Evolutionary conservation across 2,329 filamentous ascomycete species (phyloP).

Genomic region (Beauveria rudraprayagi): DNA sequence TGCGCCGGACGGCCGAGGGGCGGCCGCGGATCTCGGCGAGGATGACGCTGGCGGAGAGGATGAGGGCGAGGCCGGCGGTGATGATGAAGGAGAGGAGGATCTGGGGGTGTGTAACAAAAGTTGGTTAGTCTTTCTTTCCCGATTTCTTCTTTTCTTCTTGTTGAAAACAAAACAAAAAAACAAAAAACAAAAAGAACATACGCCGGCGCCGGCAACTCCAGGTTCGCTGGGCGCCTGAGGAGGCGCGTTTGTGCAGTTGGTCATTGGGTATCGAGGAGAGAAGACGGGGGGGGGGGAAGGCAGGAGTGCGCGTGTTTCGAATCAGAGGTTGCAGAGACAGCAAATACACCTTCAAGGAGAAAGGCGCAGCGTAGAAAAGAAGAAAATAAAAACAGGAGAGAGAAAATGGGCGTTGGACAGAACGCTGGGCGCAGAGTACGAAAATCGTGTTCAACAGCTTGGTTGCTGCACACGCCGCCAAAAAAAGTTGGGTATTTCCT

Average conservation of each 20-base stretch:
- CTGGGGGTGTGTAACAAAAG: constrained; percentile 22
- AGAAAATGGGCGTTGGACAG: not conserved
- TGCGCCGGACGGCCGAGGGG: constrained; percentile 48
- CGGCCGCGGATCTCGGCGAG: constrained; percentile 42
- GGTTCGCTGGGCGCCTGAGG: constrained; percentile 37
- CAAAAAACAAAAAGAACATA: constrained; percentile 24
- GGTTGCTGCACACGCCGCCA: not conserved
- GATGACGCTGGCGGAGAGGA: constrained; percentile 48
- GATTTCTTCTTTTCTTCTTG: not conserved
- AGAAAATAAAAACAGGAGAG: too few relatives aligned
- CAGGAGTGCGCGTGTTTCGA: too few relatives aligned
- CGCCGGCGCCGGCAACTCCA: constrained; percentile 49
- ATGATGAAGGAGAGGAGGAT: constrained; percentile 59
- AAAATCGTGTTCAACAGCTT: not conserved
- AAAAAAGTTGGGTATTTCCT: not conserved
- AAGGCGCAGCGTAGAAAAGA: too few relatives aligned
- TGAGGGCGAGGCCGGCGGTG: constrained; percentile 49
- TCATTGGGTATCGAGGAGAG: not conserved
- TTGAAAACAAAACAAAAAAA: not conserved
- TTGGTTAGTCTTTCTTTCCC: not conserved
- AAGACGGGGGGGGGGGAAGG: too few relatives aligned
- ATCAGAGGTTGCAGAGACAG: too few relatives aligned
- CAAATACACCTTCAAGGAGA: too few relatives aligned
- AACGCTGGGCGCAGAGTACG: not conserved
- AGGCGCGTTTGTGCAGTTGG: not conserved